A percentile compares a stretch with the other conserved stretches of the same genome.
Evolutionary conservation across 1,284 basidiomycete species (phyloP).

Genomic region (Phlebopus sp.): DNA sequence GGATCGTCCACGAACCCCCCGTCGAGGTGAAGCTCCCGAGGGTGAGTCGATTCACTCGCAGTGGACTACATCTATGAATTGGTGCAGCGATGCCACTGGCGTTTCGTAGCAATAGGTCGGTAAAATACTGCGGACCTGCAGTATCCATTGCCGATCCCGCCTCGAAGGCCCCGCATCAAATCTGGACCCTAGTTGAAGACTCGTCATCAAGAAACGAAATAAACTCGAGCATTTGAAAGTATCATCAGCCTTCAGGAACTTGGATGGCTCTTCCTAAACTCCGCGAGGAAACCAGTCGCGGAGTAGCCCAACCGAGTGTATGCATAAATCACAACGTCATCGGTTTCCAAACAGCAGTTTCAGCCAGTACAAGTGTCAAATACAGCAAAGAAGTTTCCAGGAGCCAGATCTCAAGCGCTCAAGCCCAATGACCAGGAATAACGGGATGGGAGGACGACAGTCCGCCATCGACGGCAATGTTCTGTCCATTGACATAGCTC

Average conservation of each 20-base stretch:
- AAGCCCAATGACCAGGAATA: conserved; percentile 36
- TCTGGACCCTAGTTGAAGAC: too few species aligned
- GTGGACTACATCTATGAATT: too few species aligned
- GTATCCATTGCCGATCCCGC: too few species aligned
- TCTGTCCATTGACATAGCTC: conserved; percentile 91
- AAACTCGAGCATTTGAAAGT: neutral
- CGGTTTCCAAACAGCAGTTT: neutral
- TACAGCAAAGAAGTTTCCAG: neutral
- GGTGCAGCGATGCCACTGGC: too few species aligned
- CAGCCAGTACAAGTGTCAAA: neutral
- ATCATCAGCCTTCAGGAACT: neutral
- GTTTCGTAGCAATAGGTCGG: too few species aligned
- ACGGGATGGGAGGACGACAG: conserved; percentile 61
- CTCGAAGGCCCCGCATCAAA: too few species aligned
- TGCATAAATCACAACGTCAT: neutral
- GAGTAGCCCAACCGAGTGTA: conserved; percentile 12
- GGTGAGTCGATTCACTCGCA: too few species aligned
- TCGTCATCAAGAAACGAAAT: neutral
- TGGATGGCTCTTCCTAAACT: conserved; percentile 15
- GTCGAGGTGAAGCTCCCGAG: too few species aligned
- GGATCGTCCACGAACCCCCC: too few species aligned
- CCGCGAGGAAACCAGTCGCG: conserved; percentile 22
- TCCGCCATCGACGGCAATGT: conserved; percentile 85
- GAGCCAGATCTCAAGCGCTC: neutral
- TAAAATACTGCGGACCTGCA: too few species aligned